Evolutionary conservation across 2,329 filamentous ascomycete genomes (phyloP).

Genomic region (Tympanopsis confertula): DNA sequence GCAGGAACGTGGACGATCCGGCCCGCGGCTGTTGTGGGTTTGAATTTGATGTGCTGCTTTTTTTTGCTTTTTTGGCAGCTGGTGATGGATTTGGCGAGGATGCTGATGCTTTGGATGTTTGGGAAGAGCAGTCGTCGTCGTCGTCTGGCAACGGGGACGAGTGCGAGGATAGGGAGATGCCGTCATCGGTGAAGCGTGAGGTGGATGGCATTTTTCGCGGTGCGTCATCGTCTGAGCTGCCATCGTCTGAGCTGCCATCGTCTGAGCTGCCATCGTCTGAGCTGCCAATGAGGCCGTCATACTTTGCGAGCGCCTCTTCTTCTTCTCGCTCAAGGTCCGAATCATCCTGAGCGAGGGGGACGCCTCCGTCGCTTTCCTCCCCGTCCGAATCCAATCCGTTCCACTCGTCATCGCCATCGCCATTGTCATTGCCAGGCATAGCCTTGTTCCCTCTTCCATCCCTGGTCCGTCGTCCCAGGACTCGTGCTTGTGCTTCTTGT

Average conservation of each 20-base stretch:
- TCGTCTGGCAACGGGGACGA: conserved; percentile 9
- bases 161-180: too few relatives aligned
- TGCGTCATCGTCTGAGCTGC: conserved; percentile 16
- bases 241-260: conserved; percentile 22
- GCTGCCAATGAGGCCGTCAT: conserved; percentile 12
- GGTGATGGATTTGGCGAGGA: too few relatives aligned
- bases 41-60: conserved; percentile 6
- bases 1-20: conserved; percentile 52
- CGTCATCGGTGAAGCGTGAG: too few relatives aligned
- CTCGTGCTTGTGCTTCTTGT: conserved; percentile 15
- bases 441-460: too few relatives aligned
- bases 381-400: conserved; percentile 6
- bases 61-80: conserved; percentile 4
- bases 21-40: conserved; percentile 6
- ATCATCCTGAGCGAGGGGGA: not conserved
- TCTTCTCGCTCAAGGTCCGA: conserved; percentile 10
- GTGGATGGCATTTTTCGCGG: conserved; percentile 1
- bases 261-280: conserved; percentile 21
- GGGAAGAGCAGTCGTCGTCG: conserved; percentile 7
- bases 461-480: conserved; percentile 2
- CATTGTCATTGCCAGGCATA: not conserved
- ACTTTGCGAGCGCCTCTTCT: conserved; percentile 9
- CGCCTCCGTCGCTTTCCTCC: conserved; percentile 4
- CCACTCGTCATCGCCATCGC: conserved; percentile 11
- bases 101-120: too few relatives aligned